A percentile compares a stretch with the other conserved stretches of the same genome.
These are phyloP conservation scores for Daldinia decipiens DNA, from an alignment of 495 filamentous ascomycete genomes.

Conservation along the genomic window DNA sequence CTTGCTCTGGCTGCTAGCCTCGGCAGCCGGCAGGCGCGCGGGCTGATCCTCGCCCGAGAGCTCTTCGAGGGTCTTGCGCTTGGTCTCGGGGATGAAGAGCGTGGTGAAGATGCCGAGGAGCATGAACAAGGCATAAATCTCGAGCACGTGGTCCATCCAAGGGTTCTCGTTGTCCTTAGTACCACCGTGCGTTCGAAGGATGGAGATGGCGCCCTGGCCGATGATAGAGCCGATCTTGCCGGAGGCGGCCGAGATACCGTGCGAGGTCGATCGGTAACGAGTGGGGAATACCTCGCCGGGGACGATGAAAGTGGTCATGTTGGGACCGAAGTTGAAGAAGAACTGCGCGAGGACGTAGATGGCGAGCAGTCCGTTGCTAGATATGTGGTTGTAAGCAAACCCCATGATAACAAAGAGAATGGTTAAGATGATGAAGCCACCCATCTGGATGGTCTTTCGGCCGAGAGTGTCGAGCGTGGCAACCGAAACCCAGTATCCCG, in stretches of 20 bases:
- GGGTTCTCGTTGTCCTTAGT: slow-evolving; percentile 58
- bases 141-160: slow-evolving; percentile 82
- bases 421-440: slow-evolving; percentile 76
- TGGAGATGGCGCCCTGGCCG: slow-evolving; percentile 64
- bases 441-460: slow-evolving; percentile 82
- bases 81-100: slow-evolving; percentile 77
- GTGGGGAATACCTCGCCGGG: slow-evolving; percentile 92
- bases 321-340: slow-evolving; percentile 90
- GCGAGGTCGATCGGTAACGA: slow-evolving; percentile 82
- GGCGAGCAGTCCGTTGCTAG: slow-evolving; percentile 72
- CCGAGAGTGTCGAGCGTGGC: slow-evolving; percentile 75
- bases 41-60: slow-evolving; percentile 61
- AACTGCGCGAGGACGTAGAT: slow-evolving; percentile 70
- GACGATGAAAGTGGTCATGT: slow-evolving; percentile 91
- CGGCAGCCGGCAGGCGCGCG: slow-evolving; percentile 10
- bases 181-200: slow-evolving; percentile 59
- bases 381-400: slow-evolving; percentile 69
- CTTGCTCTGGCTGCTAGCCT: slow-evolving; percentile 26
- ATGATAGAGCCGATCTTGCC: slow-evolving; percentile 86
- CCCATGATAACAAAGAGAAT: slow-evolving; percentile 81
- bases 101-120: slow-evolving; percentile 73
- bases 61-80: slow-evolving; percentile 73
- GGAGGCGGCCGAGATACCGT: slow-evolving; percentile 85
- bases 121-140: slow-evolving; percentile 87
- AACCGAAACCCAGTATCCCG: slow-evolving; percentile 81